Conservation (phyloP, 805 yeast genomes). For the Candida sithepensis region DNA sequence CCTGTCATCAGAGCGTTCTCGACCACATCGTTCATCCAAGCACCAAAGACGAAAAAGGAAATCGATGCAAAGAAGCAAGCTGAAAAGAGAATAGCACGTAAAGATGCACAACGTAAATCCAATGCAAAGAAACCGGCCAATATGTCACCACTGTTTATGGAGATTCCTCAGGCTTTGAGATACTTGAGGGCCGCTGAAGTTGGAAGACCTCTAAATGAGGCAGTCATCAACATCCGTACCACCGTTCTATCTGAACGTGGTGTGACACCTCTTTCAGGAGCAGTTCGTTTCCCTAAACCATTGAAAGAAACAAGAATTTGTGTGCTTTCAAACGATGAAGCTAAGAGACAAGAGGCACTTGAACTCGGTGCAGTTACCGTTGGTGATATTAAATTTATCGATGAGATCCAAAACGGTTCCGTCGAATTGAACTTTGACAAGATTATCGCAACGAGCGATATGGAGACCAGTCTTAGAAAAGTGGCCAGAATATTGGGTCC, state of each 20-base stretch:
- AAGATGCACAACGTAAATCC: slow-evolving; percentile 22
- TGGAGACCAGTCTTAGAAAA: slow-evolving; percentile 55
- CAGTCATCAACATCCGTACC: slow-evolving; percentile 66
- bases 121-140: slow-evolving; percentile 41
- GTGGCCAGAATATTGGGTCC: slow-evolving; percentile 87
- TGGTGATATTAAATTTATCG: slow-evolving; percentile 72
- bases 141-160: slow-evolving; percentile 64
- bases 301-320: slow-evolving; percentile 61
- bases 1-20: slow-evolving; percentile 1
- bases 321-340: slow-evolving; percentile 62
- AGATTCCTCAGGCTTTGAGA: slow-evolving; percentile 66
- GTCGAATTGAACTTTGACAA: slow-evolving; percentile 60
- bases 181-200: slow-evolving; percentile 87
- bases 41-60: slow-evolving; percentile 28
- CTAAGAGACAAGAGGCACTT: slow-evolving; percentile 48
- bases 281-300: slow-evolving; percentile 68
- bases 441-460: slow-evolving; percentile 83
- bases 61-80: slow-evolving; percentile 23
- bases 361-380: slow-evolving; percentile 59
- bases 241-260: slow-evolving; percentile 72
- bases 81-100: slow-evolving; percentile 24
- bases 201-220: slow-evolving; percentile 70
- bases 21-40: slow-evolving; percentile 6
- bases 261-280: slow-evolving; percentile 69
- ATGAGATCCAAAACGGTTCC: slow-evolving; percentile 52